A percentile compares a stretch with the other conserved stretches of the same genome.
These are phyloP conservation scores for Miscanthus lutarioriparius DNA, from an alignment of 176 grass and related monocot species.

Conservation along the genomic window DNA sequence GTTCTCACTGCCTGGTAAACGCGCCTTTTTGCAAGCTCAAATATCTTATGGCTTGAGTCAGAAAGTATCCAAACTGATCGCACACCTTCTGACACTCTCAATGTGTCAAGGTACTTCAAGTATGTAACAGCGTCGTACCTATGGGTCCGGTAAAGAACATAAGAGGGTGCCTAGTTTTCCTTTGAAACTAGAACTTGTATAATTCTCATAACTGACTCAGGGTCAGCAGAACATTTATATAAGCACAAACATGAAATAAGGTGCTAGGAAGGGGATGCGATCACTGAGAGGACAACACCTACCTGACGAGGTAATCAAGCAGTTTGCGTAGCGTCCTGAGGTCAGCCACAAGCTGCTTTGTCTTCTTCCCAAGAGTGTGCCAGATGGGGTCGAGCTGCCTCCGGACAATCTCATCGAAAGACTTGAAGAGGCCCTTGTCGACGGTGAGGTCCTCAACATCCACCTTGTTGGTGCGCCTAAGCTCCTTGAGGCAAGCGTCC, in stretches of 20 bases:
- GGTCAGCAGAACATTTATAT: neutral
- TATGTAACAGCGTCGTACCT: conserved; percentile 95
- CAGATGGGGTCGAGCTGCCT: conserved; percentile 92
- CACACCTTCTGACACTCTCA: conserved; percentile 92
- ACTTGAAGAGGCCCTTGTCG: conserved; percentile 93
- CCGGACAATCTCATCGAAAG: conserved; percentile 93
- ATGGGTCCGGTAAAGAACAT: conserved; percentile 14
- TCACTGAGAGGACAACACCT: neutral
- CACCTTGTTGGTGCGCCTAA: conserved; percentile 86
- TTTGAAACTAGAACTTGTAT: neutral
- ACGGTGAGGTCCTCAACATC: conserved; percentile 92
- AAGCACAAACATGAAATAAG: neutral
- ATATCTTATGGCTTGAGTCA: conserved; percentile 93
- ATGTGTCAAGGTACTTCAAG: conserved; percentile 87
- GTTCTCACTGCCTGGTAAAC: conserved; percentile 82
- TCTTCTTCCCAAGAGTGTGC: conserved; percentile 98
- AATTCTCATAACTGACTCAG: neutral
- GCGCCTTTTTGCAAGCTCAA: conserved; percentile 85
- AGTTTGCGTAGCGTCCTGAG: conserved; percentile 94
- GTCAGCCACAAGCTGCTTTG: conserved; percentile 94
- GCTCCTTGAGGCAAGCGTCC: conserved; percentile 95
- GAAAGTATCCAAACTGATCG: conserved; percentile 97
- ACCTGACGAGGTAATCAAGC: conserved; percentile 95
- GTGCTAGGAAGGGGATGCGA: neutral
- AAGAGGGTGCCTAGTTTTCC: conserved; percentile 3